Conservation (phyloP, 2,329 filamentous ascomycete genomes). For the Hirsutella minnesotensis region DNA sequence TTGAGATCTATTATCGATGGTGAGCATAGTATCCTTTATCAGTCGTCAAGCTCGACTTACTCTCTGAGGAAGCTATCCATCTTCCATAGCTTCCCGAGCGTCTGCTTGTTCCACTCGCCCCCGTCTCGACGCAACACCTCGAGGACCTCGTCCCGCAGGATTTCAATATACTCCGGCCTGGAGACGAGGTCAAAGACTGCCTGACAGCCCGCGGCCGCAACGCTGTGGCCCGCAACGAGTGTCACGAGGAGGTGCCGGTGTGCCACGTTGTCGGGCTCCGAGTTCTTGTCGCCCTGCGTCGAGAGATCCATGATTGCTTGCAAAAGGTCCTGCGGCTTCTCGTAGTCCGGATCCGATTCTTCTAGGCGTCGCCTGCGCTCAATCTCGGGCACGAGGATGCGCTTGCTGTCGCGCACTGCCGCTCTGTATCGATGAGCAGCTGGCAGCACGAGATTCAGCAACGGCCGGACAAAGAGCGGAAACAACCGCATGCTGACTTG, state of each 20-base stretch:
- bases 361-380: constrained; percentile 3
- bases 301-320: constrained; percentile 6
- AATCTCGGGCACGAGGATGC: constrained; percentile 2
- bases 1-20: constrained; percentile 4
- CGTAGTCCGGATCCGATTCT: neutral
- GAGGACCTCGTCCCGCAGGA: constrained; percentile 2
- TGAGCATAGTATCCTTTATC: neutral
- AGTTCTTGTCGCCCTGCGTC: neutral
- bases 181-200: constrained; percentile 3
- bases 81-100: constrained; percentile 3
- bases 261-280: constrained; percentile 1
- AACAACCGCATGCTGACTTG: constrained; percentile 5
- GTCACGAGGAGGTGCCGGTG: constrained; percentile 3
- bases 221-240: constrained; percentile 5
- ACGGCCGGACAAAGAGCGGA: constrained; percentile 1
- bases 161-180: constrained; percentile 1
- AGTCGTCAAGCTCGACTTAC: constrained; percentile 1
- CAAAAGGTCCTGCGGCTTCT: constrained; percentile 4
- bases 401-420: constrained; percentile 1
- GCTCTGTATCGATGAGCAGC: constrained; percentile 1
- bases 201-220: constrained; percentile 4
- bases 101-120: constrained; percentile 2
- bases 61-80: constrained; percentile 8
- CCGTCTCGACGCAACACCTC: neutral
- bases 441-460: constrained; percentile 4